Conservation (phyloP, 179 eudicot species). For the Spergularia azorica region DNA sequence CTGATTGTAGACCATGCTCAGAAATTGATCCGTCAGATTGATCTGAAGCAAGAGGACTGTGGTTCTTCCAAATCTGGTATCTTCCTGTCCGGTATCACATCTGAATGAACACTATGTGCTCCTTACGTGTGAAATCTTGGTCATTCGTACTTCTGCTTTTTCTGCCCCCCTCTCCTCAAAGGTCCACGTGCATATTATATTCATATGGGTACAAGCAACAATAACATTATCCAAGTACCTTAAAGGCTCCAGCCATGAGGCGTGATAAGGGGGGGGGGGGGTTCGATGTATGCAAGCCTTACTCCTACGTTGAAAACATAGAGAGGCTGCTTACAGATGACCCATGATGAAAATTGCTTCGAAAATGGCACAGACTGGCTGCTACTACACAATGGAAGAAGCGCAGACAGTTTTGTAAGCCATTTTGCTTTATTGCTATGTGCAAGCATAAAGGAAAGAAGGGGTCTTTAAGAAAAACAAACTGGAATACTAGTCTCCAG, state of each 20-base stretch:
- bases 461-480: not conserved
- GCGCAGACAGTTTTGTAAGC: too few relatives aligned
- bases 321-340: too few relatives aligned
- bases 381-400: too few relatives aligned
- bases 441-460: not conserved
- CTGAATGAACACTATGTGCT: not conserved
- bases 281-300: too few relatives aligned
- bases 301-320: too few relatives aligned
- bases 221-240: too few relatives aligned
- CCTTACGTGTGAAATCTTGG: not conserved
- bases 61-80: constrained; percentile 53
- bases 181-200: not conserved
- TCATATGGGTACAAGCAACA: not conserved
- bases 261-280: too few relatives aligned
- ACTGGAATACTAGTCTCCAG: not conserved
- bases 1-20: constrained; percentile 67
- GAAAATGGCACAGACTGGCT: too few relatives aligned
- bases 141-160: not conserved
- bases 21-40: constrained; percentile 64
- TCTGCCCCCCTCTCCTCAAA: not conserved
- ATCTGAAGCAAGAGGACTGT: constrained; percentile 66
- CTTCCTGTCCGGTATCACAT: not conserved
- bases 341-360: too few relatives aligned
- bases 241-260: too few relatives aligned
- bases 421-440: too few relatives aligned